These are phyloP conservation scores for Akanthomyces dipterigenus DNA, from an alignment of 2,329 filamentous ascomycete species.

Conservation along the genomic window DNA sequence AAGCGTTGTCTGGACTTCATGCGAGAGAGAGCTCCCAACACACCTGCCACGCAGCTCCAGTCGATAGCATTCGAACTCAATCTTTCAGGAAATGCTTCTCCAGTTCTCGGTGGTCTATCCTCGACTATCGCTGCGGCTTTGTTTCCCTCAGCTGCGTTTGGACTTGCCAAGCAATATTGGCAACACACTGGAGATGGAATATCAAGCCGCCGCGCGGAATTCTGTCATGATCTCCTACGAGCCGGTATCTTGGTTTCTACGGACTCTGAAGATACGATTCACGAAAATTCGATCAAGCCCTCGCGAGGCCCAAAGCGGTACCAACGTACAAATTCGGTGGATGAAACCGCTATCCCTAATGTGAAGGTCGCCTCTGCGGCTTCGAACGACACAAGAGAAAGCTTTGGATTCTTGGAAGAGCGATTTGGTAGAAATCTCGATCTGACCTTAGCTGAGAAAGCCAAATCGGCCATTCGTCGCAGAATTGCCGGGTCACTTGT, in stretches of 20 bases:
- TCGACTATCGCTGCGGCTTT: constrained; percentile 65
- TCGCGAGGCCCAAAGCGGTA: constrained; percentile 75
- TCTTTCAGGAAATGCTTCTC: constrained; percentile 41
- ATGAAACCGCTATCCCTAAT: constrained; percentile 22
- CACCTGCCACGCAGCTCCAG: constrained; percentile 41
- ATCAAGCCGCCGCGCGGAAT: constrained; percentile 85
- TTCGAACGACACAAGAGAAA: constrained; percentile 46
- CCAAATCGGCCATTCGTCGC: constrained; percentile 76
- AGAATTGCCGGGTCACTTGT: constrained; percentile 84
- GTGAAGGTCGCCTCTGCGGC: constrained; percentile 28
- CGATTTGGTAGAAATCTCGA: constrained; percentile 89
- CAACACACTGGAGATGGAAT: constrained; percentile 92
- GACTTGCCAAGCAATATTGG: constrained; percentile 89
- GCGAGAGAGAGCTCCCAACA: constrained; percentile 46
- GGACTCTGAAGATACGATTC: constrained; percentile 20
- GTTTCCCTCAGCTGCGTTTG: constrained; percentile 59
- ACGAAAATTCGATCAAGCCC: constrained; percentile 28
- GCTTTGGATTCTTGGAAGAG: constrained; percentile 80
- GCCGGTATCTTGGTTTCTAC: constrained; percentile 52
- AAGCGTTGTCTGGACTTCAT: constrained; percentile 70
- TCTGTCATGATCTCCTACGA: constrained; percentile 68
- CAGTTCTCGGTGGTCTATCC: constrained; percentile 46
- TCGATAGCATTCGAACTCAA: constrained; percentile 60
- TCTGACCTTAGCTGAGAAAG: constrained; percentile 68
- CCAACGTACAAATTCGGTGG: constrained; percentile 49